Base-by-base conservation (phyloP, 345 rosid genomes). In the Mercurialis annua region DNA sequence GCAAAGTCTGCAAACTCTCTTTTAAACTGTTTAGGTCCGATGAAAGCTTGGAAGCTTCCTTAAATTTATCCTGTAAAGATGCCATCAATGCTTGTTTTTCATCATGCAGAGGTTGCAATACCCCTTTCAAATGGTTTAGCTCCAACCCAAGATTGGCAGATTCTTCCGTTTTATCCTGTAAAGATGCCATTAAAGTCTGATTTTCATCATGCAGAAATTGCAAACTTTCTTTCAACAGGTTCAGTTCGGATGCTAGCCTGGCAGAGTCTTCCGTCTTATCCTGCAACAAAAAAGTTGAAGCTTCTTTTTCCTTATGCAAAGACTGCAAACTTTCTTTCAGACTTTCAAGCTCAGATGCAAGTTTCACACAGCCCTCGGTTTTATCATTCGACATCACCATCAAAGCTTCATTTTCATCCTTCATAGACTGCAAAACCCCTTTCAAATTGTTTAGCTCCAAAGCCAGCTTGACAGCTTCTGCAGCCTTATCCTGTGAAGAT, bases 401-500 rank as follows among this genome's bases (percentile, higher is more conserved):
- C 54, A 74, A 46, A 33, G 54, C 50, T 68, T 58, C 73, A 42
- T 74, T 69, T 47, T 74, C 66, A 17, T 59, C 73, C 24, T 53
- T 70, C 67, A 76, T 46, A 73, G 74, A 80, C 15, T 53, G 68
- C 61, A 77, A 71, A 50, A 65, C 70, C 80, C 76, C 81, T 75
- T 72, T 85, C 63, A 77, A 72, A 73, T 48, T 74, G 20, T 78
- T 66, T 57, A 84, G 74, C 71, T 87, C 88, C 43, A 69, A 63
- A 34, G 71, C 78, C 59, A 85, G 86, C 67, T 42, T 71, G 71
- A 78, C 73, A 40, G 76, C 73, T 81, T 84, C 86, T 71, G 76
- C 85, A 59, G 84, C 77, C 74, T 82, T 85, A 52, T 75, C 80
- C 79, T 64, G 83, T 63, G 89, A 79, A 79, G 82, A 77, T 33